Evolutionary conservation across 345 rosid genomes (phyloP), one percentile per base, ranked within the genome.

Genomic region (Eutrema heterophyllum): DNA sequence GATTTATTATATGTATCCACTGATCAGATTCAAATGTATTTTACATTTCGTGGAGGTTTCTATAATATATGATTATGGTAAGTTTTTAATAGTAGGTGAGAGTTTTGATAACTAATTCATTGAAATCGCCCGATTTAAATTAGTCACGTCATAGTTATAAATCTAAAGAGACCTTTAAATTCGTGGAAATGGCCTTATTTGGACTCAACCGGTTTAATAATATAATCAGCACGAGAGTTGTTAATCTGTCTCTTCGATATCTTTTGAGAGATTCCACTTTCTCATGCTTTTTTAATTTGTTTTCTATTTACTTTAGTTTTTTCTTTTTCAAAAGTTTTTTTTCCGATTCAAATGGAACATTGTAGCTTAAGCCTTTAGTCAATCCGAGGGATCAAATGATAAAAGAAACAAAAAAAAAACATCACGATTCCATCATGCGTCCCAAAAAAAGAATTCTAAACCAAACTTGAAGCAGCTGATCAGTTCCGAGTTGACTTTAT

Each of bases 241-340:
- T 77, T 77, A 71, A 77, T 71, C 64, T 77, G 77, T 71, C 81
- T 77, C 73, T 77, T 77, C 81, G 63, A 58, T n/a, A n/a, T 50
- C 72, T 77, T 77, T 71, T 66, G 72, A 77, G 64, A 71, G 69
- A 77, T 77, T 77, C 81, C 81, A 71, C 76, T 77, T 71, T 71
- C 61, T 72, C 72, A 57, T 71, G 56, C 76, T 65, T 41, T 70
- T 46, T 68, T 35, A 18, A 40, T 40, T 14, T 35, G 0, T 58
- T 46, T 62, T 35, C 11, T 41, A 26, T 36, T 27, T 30, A 51
- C 21, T 62, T 33, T 15, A 15, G 15, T 45, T 41, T 29, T 32
- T 43, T 5, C 16, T 56, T 32, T 30, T 5, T 4, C 0, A 30
- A 65, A 74, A 57, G 35, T 74, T 74, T 66, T 66, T 66, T 66